Evolutionary conservation across 495 filamentous ascomycete genomes (phyloP).

Genomic region (Penicillium arizonense): DNA sequence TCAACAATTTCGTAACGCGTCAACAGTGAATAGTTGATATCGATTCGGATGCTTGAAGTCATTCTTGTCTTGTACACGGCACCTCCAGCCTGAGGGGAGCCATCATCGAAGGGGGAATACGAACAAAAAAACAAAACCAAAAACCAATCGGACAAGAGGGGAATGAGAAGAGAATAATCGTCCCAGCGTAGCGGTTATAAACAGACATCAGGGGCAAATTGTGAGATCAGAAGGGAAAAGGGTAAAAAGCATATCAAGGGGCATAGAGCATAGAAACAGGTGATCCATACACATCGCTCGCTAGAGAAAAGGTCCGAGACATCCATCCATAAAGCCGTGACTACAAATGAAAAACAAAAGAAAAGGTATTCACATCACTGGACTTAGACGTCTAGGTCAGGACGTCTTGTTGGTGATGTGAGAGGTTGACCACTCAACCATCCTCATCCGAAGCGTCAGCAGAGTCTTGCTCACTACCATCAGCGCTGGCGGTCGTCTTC

Average conservation of each 20-base stretch:
- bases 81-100: background rate
- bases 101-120: constrained; percentile 3
- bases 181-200: constrained; percentile 40
- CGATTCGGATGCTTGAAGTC: background rate
- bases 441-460: constrained; percentile 49
- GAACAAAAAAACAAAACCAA: constrained; percentile 2
- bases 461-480: constrained; percentile 51
- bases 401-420: background rate
- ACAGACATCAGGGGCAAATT: constrained; percentile 26
- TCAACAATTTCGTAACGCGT: background rate
- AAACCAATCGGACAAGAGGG: constrained; percentile 7
- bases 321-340: constrained; percentile 39
- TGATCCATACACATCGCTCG: constrained; percentile 42
- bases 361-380: constrained; percentile 1
- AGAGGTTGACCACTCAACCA: constrained; percentile 27
- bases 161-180: constrained; percentile 24
- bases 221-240: constrained; percentile 1
- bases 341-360: constrained; percentile 25
- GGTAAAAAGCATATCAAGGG: constrained; percentile 14
- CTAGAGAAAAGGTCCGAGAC: constrained; percentile 32
- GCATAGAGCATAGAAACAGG: constrained; percentile 12
- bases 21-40: background rate
- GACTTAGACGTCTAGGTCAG: background rate
- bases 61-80: constrained; percentile 7
- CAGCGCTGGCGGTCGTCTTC: constrained; percentile 46